These are phyloP conservation scores for Cyclotella cryptica DNA, from an alignment of 108 stramenopile species.

Conservation along the genomic window DNA sequence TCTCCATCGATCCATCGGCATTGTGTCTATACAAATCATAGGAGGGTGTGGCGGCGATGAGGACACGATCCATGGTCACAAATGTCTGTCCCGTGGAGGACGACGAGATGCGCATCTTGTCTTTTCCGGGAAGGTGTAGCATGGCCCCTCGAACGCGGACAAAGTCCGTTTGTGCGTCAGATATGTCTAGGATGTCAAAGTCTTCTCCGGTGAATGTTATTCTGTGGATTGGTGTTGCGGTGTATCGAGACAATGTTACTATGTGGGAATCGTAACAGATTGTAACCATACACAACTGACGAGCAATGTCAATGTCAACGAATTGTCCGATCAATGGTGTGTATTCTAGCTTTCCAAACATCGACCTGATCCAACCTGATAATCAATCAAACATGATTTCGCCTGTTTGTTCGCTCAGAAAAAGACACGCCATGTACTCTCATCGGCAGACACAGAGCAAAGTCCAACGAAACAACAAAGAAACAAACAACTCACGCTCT, in stretches of 20 bases:
- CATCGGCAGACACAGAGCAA: too few relatives aligned
- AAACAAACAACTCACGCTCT: slow-evolving; percentile 34
- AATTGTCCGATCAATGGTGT: too few relatives aligned
- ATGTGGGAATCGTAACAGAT: too few relatives aligned
- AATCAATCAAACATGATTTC: too few relatives aligned
- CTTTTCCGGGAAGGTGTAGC: slow-evolving; percentile 82
- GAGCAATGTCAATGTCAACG: too few relatives aligned
- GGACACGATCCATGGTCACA: slow-evolving; percentile 68
- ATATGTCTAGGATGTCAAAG: slow-evolving; percentile 68
- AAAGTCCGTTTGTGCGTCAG: slow-evolving; percentile 40
- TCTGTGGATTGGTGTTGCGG: slow-evolving; percentile 1
- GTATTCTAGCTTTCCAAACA: too few relatives aligned
- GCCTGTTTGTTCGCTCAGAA: too few relatives aligned
- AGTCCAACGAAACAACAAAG: too few relatives aligned
- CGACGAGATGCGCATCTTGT: slow-evolving; percentile 65
- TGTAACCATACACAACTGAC: too few relatives aligned
- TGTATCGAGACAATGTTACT: too few relatives aligned
- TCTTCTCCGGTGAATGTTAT: slow-evolving; percentile 81
- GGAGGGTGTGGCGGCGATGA: slow-evolving; percentile 67
- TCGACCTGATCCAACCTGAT: too few relatives aligned
- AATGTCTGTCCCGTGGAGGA: slow-evolving; percentile 26
- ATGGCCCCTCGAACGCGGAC: slow-evolving; percentile 74
- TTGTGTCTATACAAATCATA: slow-evolving; percentile 69
- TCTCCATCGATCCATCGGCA: slow-evolving; percentile 27
- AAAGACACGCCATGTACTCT: too few relatives aligned